phyloP scores from a whole-genome alignment of 768 basidiomycete genomes.

The Lactarius hatsudake region DNA sequence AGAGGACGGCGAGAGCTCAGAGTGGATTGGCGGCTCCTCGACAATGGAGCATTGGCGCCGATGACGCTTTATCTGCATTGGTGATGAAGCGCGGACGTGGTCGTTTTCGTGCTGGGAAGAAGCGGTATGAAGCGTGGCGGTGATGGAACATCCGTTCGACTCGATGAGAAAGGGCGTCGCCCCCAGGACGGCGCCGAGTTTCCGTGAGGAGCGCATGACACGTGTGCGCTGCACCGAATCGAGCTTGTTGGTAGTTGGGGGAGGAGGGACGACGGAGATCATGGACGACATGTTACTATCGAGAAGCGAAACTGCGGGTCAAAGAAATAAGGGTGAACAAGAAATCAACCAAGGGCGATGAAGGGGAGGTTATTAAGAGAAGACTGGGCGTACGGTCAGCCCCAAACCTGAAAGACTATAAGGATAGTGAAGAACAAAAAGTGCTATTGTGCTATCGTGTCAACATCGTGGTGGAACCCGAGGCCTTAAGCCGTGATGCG shows the following conservation, averaged over 20 bases:
- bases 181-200: constrained; percentile 26
- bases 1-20: background rate
- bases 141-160: constrained; percentile 11
- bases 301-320: background rate
- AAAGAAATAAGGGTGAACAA: background rate
- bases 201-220: constrained; percentile 26
- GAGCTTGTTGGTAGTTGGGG: constrained; percentile 24
- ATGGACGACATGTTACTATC: background rate
- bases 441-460: background rate
- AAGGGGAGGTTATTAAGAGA: background rate
- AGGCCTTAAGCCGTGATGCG: background rate
- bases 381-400: constrained; percentile 1
- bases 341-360: background rate
- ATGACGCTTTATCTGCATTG: constrained; percentile 7
- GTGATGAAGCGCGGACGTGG: background rate
- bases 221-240: constrained; percentile 24
- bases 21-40: background rate
- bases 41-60: constrained; percentile 18
- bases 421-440: constrained; percentile 8
- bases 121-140: background rate
- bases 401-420: background rate
- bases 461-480: background rate
- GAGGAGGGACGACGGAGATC: background rate
- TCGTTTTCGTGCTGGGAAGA: background rate
- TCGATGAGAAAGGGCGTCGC: constrained; percentile 26